phyloP scores from a whole-genome alignment of 2,329 filamentous ascomycete species.

The Ascosphaera apis region DNA sequence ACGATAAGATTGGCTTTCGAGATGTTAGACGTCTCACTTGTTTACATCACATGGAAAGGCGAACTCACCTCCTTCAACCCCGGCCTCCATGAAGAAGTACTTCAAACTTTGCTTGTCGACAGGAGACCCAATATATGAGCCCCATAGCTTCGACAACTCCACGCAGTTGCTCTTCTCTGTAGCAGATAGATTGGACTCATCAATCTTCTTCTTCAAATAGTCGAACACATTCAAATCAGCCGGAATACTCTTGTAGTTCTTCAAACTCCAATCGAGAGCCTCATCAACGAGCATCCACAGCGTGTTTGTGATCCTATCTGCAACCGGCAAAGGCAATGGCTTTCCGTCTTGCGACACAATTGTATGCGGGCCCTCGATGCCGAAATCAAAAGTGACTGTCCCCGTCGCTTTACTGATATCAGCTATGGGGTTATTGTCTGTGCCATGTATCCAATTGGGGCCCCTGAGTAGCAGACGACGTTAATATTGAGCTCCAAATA shows the following conservation, averaged over 20 bases:
- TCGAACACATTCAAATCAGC: conserved; percentile 30
- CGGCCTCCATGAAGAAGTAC: conserved; percentile 44
- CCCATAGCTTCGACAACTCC: conserved; percentile 37
- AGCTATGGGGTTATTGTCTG: conserved; percentile 34
- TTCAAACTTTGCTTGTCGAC: conserved; percentile 37
- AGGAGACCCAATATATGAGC: conserved; percentile 37
- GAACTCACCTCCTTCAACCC: conserved; percentile 33
- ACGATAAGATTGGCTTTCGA: conserved; percentile 38
- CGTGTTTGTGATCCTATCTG: conserved; percentile 17
- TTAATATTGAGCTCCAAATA: background rate
- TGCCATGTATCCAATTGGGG: conserved; percentile 43
- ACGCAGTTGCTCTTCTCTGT: conserved; percentile 26
- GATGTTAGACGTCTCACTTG: conserved; percentile 1
- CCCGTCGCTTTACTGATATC: conserved; percentile 30
- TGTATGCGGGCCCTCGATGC: conserved; percentile 27
- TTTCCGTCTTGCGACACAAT: conserved; percentile 26
- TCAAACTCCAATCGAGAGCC: conserved; percentile 36
- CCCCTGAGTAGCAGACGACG: conserved; percentile 20
- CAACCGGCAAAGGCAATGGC: conserved; percentile 14
- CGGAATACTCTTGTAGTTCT: conserved; percentile 27
- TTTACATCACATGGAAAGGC: background rate
- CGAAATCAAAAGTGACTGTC: conserved; percentile 27
- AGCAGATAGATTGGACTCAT: conserved; percentile 16
- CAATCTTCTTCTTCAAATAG: conserved; percentile 29
- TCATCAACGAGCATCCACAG: conserved; percentile 36